Evolutionary conservation across 2,329 filamentous ascomycete species (phyloP).

Genomic region (Phyllosticta paracitricarpa): DNA sequence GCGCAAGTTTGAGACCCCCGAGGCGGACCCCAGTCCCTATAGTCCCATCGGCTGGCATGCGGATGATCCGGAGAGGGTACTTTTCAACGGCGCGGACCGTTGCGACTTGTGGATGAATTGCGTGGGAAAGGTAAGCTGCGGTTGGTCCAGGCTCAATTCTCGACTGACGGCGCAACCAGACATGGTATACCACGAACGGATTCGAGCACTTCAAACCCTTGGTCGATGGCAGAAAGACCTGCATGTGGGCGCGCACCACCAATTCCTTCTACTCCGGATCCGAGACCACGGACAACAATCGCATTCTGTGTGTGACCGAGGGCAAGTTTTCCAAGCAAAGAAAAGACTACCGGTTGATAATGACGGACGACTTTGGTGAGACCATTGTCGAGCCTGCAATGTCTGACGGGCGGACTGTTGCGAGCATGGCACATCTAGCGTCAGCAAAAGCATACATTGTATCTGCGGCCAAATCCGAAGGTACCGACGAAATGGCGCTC

Average conservation of each 20-base stretch:
- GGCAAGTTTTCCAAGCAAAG: constrained; percentile 61
- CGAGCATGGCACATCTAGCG: constrained; percentile 72
- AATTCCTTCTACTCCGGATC: constrained; percentile 62
- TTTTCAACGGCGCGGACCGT: constrained; percentile 53
- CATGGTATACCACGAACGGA: constrained; percentile 72
- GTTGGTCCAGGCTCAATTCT: constrained; percentile 35
- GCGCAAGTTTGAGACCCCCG: constrained; percentile 59
- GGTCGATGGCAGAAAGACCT: constrained; percentile 60
- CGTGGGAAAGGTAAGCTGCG: constrained; percentile 51
- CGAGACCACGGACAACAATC: constrained; percentile 53
- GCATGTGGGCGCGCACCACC: constrained; percentile 78
- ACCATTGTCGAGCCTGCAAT: constrained; percentile 58
- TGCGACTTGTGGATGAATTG: constrained; percentile 28
- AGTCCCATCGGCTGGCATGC: constrained; percentile 70
- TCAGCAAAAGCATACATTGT: constrained; percentile 80
- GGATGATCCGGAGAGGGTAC: constrained; percentile 69
- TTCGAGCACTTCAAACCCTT: constrained; percentile 62
- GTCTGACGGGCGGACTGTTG: constrained; percentile 61
- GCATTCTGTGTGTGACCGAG: constrained; percentile 70
- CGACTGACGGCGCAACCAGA: constrained; percentile 19
- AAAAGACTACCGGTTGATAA: constrained; percentile 65
- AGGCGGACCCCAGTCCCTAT: constrained; percentile 43
- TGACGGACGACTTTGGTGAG: constrained; percentile 67
- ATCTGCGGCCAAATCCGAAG: constrained; percentile 66
- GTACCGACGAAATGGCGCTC: constrained; percentile 82